Conservation (phyloP, 371 early-diverging fungal species). For the Nematocida sp. region DNA sequence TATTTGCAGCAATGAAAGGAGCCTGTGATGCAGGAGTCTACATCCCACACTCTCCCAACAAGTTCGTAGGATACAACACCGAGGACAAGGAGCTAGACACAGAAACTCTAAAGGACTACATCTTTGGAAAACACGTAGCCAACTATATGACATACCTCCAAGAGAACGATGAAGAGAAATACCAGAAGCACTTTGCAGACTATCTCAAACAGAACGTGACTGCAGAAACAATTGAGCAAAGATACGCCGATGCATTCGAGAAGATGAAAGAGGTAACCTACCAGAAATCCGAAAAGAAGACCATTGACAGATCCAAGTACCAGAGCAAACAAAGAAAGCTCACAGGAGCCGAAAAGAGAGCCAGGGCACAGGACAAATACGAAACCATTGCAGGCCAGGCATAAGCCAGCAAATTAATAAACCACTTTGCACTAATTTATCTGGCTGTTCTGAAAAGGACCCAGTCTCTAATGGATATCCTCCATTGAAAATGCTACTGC, state of each 20-base stretch:
- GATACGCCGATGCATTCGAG: constrained; percentile 82
- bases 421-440: constrained; percentile 6
- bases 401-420: constrained; percentile 1
- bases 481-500: too few species aligned
- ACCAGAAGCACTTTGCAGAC: constrained; percentile 86
- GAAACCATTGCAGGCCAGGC: constrained; percentile 1
- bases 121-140: constrained; percentile 92
- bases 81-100: constrained; percentile 81
- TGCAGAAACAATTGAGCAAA: constrained; percentile 83
- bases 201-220: constrained; percentile 82
- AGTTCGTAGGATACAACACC: constrained; percentile 89
- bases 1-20: constrained; percentile 98
- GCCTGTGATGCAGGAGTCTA: constrained; percentile 96
- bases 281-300: constrained; percentile 52
- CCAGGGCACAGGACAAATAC: constrained; percentile 54
- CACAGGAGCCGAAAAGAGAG: constrained; percentile 58
- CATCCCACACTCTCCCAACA: constrained; percentile 91
- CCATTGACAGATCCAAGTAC: constrained; percentile 54
- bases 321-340: constrained; percentile 57
- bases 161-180: constrained; percentile 93
- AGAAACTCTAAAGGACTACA: constrained; percentile 86
- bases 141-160: constrained; percentile 92
- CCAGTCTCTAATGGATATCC: too few species aligned
- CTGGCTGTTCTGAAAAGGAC: too few species aligned
- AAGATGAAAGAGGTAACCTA: constrained; percentile 50